Evolutionary conservation across 2,329 filamentous ascomycete species (phyloP), one percentile per base, ranked within the genome.

Genomic region (Colletotrichum tanaceti): DNA sequence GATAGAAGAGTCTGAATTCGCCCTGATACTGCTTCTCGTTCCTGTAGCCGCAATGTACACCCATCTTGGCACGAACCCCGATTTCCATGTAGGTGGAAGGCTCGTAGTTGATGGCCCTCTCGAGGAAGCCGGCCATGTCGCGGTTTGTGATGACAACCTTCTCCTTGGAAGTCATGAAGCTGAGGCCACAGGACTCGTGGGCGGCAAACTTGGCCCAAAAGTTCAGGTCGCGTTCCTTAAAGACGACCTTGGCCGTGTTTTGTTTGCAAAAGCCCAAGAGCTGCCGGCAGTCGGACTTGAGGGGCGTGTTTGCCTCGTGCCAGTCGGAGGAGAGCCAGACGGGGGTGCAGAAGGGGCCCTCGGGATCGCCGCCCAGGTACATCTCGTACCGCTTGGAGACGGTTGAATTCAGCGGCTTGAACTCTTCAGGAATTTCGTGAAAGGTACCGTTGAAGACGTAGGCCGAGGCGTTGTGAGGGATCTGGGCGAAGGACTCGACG

Each of bases 1-100:
- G 62, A 44, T 63, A 68, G 50, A 68, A 60, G 38, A 68, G 65
- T 1, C 50, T 38, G 50, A 68, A 68, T 16, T 60, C 62, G 62
- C 62, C 49, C 4, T 60, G 20, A 22, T 24, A 43, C 38, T 55
- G 24, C 4, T 7, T 24, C 4, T 39, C 24, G 20, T 28, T 32
- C 16, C 32, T 43, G 47, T 28, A 35, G 32, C 38, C 41, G 50
- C 65, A 68, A 5, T 22, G 35, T 13, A 55, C 55, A 28, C 65
- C 65, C 62, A 65, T 65, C 35, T 60, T 60, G 24, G 49, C 65
- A 7, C 38, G 20, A 18, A 49, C 16, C 5, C 59, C 59, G 28
- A 46, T 60, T 1, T 58, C 52, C 0, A 6, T n/a, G n/a, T 54
- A 54, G 11, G 13, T 39, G 32, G 32, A 54, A 2, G 50, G 50